Evolutionary conservation across 2,329 filamentous ascomycete genomes (phyloP).

Genomic region (Penicillium thymicola): DNA sequence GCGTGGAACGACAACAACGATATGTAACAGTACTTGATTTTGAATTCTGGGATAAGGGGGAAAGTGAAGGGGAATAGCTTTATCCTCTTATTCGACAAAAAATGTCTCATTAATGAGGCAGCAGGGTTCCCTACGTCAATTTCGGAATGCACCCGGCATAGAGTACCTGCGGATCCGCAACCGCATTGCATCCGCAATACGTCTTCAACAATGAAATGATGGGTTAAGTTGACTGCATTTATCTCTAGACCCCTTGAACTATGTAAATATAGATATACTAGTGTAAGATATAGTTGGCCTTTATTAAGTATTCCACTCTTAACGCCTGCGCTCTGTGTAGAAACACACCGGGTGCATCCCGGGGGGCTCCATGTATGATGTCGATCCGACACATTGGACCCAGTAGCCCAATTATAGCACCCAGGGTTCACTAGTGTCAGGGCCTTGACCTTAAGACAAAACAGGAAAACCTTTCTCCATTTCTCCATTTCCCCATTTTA

Average conservation of each 20-base stretch:
- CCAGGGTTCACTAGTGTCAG: not conserved
- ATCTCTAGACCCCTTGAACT: not conserved
- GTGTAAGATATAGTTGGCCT: not conserved
- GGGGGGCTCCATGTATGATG: not conserved
- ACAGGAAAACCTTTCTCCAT: not conserved
- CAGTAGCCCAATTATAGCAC: not conserved
- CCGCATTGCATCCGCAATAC: not conserved
- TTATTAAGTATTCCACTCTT: not conserved
- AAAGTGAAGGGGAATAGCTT: not conserved
- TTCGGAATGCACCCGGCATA: slow-evolving; percentile 16
- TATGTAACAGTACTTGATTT: not conserved
- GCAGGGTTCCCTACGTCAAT: slow-evolving; percentile 14
- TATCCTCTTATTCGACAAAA: not conserved
- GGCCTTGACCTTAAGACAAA: not conserved
- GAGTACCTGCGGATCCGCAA: not conserved
- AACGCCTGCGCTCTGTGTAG: not conserved
- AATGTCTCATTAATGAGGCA: slow-evolving; percentile 3
- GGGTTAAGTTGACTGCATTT: not conserved
- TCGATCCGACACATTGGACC: not conserved
- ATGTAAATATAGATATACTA: not conserved
- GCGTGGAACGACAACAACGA: not conserved
- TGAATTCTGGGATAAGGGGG: not conserved
- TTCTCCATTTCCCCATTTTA: too few species aligned
- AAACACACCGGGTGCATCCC: slow-evolving; percentile 14
- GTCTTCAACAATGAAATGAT: not conserved